Evolutionary conservation across 1,284 basidiomycete genomes (phyloP).

Genomic region (Earliella scabrosa): DNA sequence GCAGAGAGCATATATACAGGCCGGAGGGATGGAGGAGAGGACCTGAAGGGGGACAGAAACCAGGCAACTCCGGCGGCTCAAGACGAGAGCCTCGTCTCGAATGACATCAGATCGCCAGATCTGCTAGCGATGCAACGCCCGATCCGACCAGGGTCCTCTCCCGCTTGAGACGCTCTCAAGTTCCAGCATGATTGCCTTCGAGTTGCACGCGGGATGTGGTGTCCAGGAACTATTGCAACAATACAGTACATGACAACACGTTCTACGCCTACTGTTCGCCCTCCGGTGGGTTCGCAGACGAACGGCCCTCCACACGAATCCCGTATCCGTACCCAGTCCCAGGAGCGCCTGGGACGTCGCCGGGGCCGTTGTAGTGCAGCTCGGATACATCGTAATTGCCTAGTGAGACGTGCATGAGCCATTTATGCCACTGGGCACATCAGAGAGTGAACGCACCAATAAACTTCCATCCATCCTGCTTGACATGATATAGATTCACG

Average conservation of each 20-base stretch:
- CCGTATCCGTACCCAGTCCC: conserved; percentile 83
- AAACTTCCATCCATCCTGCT: conserved; percentile 93
- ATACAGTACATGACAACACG: conserved; percentile 15
- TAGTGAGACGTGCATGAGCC: conserved; percentile 33
- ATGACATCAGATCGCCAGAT: conserved; percentile 25
- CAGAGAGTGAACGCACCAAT: conserved; percentile 72
- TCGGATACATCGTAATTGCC: conserved; percentile 83
- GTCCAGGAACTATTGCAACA: conserved; percentile 18
- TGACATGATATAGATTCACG: conserved; percentile 95
- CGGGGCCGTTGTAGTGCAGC: conserved; percentile 85
- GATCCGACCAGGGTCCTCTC: too few species aligned
- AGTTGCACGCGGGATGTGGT: neutral
- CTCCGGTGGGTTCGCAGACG: conserved; percentile 33
- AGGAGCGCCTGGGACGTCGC: conserved; percentile 61
- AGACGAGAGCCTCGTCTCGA: conserved; percentile 1
- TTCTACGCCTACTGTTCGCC: conserved; percentile 10
- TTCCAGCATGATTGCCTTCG: neutral
- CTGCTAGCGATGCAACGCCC: neutral
- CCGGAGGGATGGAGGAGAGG: neutral
- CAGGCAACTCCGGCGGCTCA: conserved; percentile 6
- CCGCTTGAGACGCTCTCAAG: neutral
- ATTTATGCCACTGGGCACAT: neutral
- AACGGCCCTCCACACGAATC: conserved; percentile 52
- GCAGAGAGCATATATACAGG: conserved; percentile 15
- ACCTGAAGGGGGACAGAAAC: conserved; percentile 5